phyloP scores from a whole-genome alignment of 2,329 filamentous ascomycete species.

The Xylariaceae sp. region DNA sequence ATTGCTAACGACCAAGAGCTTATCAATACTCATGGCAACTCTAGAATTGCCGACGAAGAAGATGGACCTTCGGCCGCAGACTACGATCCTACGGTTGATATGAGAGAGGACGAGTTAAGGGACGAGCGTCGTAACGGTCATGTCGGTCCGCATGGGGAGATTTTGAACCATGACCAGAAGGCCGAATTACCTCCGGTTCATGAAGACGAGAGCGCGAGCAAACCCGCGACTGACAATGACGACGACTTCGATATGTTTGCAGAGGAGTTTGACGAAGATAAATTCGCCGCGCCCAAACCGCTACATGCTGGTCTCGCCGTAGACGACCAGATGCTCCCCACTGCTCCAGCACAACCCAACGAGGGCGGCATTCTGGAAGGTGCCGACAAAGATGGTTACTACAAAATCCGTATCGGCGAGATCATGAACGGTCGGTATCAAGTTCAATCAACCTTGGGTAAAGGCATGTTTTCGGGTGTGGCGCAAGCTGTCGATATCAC shows the following conservation, averaged over 20 bases:
- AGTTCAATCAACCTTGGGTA: slow-evolving; percentile 79
- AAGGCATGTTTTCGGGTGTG: slow-evolving; percentile 96
- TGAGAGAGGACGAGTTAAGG: slow-evolving; percentile 64
- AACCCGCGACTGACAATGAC: slow-evolving; percentile 51
- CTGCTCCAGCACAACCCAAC: slow-evolving; percentile 45
- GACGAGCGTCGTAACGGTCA: slow-evolving; percentile 52
- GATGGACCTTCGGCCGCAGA: slow-evolving; percentile 72
- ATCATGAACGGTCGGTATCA: slow-evolving; percentile 85
- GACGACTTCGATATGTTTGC: slow-evolving; percentile 89
- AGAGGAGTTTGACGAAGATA: slow-evolving; percentile 66
- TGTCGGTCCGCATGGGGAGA: slow-evolving; percentile 53
- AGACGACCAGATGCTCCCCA: slow-evolving; percentile 44
- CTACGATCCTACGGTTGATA: slow-evolving; percentile 71
- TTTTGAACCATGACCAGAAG: slow-evolving; percentile 37
- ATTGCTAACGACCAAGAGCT: slow-evolving; percentile 63
- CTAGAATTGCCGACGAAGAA: slow-evolving; percentile 41
- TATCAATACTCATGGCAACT: slow-evolving; percentile 53
- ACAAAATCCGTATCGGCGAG: slow-evolving; percentile 90
- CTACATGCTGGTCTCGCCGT: slow-evolving; percentile 35
- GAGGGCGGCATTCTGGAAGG: slow-evolving; percentile 80
- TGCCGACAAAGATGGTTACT: slow-evolving; percentile 92
- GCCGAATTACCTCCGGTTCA: slow-evolving; percentile 32
- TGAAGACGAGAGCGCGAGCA: slow-evolving; percentile 35
- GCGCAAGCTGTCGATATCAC: slow-evolving; percentile 76
- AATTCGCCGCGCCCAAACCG: slow-evolving; percentile 52